These are phyloP conservation scores for Lycium barbarum DNA, from an alignment of 257 asterid genomes.

Conservation along the genomic window DNA sequence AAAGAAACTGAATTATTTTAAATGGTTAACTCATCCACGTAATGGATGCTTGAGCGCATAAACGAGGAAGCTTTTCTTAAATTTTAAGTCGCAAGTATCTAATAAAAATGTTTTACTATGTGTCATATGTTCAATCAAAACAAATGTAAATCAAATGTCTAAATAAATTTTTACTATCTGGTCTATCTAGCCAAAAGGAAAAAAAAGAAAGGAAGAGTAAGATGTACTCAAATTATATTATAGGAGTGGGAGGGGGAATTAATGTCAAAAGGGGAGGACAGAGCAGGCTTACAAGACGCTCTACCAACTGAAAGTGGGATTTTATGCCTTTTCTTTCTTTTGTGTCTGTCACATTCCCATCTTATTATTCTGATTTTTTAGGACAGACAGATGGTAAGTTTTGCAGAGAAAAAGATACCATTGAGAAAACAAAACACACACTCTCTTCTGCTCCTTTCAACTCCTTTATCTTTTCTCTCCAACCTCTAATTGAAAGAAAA, in stretches of 20 bases:
- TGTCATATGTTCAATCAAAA: too few relatives aligned
- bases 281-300: conserved; percentile 26
- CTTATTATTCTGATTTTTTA: conserved; percentile 25
- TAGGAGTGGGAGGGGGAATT: conserved; percentile 2
- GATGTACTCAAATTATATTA: conserved; percentile 9
- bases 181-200: background rate
- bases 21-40: too few relatives aligned
- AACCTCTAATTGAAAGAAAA: background rate
- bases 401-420: conserved; percentile 19
- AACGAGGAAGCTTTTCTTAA: too few relatives aligned
- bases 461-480: background rate
- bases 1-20: too few relatives aligned
- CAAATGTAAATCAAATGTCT: too few relatives aligned
- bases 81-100: too few relatives aligned
- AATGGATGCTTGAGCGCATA: too few relatives aligned
- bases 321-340: conserved; percentile 24
- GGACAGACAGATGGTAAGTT: conserved; percentile 31
- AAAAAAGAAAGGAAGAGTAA: conserved; percentile 9
- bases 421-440: background rate
- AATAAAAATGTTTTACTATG: too few relatives aligned
- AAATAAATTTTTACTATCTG: too few relatives aligned
- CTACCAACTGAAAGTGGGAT: conserved; percentile 31
- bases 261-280: conserved; percentile 21
- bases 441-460: conserved; percentile 24
- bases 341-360: conserved; percentile 34